A percentile compares a stretch with the other conserved stretches of the same genome.
Conservation (phyloP, 2,329 filamentous ascomycete genomes). For the Colletotrichum filicis region DNA sequence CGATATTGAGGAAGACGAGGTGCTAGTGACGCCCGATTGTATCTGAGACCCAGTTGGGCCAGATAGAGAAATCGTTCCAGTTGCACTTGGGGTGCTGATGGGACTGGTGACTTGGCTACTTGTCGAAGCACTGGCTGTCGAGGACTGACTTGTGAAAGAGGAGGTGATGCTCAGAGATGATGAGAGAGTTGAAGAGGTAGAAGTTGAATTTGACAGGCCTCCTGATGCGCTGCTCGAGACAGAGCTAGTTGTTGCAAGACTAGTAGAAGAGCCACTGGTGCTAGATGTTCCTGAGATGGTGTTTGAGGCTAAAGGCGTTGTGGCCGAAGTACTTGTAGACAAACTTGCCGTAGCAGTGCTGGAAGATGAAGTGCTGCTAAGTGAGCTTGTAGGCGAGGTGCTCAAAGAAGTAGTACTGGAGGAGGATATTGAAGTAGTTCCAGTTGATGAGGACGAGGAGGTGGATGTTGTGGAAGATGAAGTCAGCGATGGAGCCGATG, state of each 20-base stretch:
- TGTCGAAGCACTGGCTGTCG: background rate
- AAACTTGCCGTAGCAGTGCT: background rate
- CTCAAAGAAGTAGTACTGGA: background rate
- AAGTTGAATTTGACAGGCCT: background rate
- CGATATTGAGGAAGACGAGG: background rate
- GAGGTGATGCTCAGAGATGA: background rate
- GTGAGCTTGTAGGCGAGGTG: background rate
- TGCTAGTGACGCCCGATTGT: background rate
- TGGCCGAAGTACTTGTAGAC: background rate
- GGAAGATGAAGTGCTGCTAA: background rate
- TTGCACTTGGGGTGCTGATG: background rate
- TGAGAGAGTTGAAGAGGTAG: background rate
- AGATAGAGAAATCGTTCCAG: background rate
- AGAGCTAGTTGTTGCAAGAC: background rate
- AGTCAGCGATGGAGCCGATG: no score
- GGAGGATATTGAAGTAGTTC: background rate
- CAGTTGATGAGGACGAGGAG: background rate
- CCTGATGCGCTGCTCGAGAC: background rate
- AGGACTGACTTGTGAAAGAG: background rate
- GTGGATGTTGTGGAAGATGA: background rate
- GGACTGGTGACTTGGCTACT: background rate
- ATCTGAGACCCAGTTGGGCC: background rate
- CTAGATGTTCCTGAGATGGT: background rate
- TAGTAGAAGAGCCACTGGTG: background rate
- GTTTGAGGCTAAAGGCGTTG: background rate